A percentile compares a stretch with the other conserved stretches of the same genome.
phyloP scores from a whole-genome alignment of 2,329 filamentous ascomycete genomes.

The Aspergillus fijiensis region DNA sequence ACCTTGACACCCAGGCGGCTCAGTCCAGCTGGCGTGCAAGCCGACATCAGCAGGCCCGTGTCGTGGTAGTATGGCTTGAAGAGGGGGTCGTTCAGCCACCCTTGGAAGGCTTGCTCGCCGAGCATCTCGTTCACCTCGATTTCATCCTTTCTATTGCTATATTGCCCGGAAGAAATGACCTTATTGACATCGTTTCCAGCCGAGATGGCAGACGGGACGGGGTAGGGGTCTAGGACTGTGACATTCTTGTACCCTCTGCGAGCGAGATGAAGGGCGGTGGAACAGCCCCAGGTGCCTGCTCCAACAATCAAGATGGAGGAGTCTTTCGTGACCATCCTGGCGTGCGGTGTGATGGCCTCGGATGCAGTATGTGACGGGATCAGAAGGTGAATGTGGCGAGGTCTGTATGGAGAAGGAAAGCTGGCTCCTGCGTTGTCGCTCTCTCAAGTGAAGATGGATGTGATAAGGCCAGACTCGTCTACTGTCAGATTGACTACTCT shows the following conservation, averaged over 20 bases:
- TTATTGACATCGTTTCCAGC: constrained; percentile 52
- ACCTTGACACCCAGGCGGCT: constrained; percentile 37
- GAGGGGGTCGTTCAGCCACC: constrained; percentile 47
- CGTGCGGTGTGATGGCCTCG: not conserved
- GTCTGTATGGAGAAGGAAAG: not conserved
- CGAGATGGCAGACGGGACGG: constrained; percentile 49
- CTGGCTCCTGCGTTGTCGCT: not conserved
- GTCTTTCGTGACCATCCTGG: constrained; percentile 17
- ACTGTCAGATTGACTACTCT: not conserved
- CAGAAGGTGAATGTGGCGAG: not conserved
- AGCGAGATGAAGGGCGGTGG: constrained; percentile 49
- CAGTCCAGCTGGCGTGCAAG: constrained; percentile 40
- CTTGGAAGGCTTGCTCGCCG: constrained; percentile 35
- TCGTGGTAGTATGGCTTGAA: constrained; percentile 49
- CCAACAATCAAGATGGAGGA: constrained; percentile 48
- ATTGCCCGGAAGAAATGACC: constrained; percentile 38
- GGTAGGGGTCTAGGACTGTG: constrained; percentile 49
- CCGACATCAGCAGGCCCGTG: constrained; percentile 46
- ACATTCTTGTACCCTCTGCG: constrained; percentile 49
- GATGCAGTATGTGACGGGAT: not conserved
- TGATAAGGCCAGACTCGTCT: not conserved
- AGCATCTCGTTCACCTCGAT: constrained; percentile 27
- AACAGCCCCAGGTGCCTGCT: constrained; percentile 49
- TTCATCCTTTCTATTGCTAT: constrained; percentile 34
- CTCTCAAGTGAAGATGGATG: not conserved